Evolutionary conservation across 169 alveolate genomes (phyloP), one percentile per base, ranked within the genome.

Genomic region (Plasmodium sp.): DNA sequence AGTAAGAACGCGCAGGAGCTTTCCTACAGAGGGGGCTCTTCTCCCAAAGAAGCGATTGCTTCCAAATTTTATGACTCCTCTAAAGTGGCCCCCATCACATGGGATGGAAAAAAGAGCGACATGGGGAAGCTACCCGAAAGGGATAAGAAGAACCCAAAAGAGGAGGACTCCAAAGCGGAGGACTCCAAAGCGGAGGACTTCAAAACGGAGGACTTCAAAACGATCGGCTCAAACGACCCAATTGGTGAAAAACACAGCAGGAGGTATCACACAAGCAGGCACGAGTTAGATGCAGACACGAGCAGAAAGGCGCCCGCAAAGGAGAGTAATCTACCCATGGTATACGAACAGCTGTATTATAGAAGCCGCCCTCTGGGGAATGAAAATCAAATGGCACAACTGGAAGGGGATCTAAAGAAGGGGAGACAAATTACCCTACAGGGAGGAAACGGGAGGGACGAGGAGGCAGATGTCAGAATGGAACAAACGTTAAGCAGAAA

Each of bases 401-500:
- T 33, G 18, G 77, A 34, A 54, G 39, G 56, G 27, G 34, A 22
- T 18, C 56, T 6, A 56, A 56, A 51, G 62, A 74, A 36, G 36
- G 67, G 67, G 45, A 62, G 73, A 74, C 39, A 27, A 16, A 84
- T 39, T 12, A 67, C 10, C 36, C 27, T 27, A 45, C 51, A 81
- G 39, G 22, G 10, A 16, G 36, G 58, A 62, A 33, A 58, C 34
- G 39, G 75, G 67, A 56, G 74, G 83, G 73, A 71, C 7, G 39
- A 77, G n/a, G 84, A 77, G 14, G 43, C 74, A 67, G 94, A 90
- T 72, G 83, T 62, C 10, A 79, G 62, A 27, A 79, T 90, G 74
- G 84, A 90, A 43, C 72, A 90, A 81, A 90, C 73, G 43, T 27
- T 90, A 67, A 81, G 58, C 41, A 80, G 92, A 79, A 90, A 90